Evolutionary conservation across 352 stramenopile genomes (phyloP).

Genomic region (Lagenidium giganteum): DNA sequence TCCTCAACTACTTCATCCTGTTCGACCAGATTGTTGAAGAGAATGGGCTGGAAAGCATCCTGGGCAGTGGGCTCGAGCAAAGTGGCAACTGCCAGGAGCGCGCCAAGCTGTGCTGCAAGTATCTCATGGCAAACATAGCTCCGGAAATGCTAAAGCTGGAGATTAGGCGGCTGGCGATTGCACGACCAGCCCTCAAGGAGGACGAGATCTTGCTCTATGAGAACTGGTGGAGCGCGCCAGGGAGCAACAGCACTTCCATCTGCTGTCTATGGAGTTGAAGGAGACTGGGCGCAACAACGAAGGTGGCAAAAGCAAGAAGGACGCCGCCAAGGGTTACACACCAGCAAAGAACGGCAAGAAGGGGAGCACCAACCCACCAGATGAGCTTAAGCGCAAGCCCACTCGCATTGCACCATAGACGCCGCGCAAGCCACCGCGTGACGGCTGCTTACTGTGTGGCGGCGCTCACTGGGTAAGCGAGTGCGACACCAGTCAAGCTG

Average conservation of each 20-base stretch:
- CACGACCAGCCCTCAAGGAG: conserved; percentile 3
- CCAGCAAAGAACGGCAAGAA: too few species aligned
- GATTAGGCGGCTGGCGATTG: conserved; percentile 7
- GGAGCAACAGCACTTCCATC: conserved; percentile 10
- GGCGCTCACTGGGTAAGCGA: conserved; percentile 13
- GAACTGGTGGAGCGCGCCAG: conserved; percentile 8
- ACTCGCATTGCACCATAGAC: too few species aligned
- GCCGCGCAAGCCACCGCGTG: conserved; percentile 4
- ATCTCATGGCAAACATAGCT: conserved; percentile 3
- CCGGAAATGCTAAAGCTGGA: conserved; percentile 11
- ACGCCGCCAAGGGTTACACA: too few species aligned
- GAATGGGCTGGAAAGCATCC: conserved; percentile 1
- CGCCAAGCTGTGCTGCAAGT: conserved; percentile 17
- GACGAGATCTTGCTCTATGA: conserved; percentile 8
- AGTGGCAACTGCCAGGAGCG: conserved; percentile 1
- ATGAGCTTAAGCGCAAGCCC: too few species aligned
- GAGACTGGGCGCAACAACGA: too few species aligned
- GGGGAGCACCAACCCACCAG: too few species aligned
- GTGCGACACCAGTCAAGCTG: conserved; percentile 4
- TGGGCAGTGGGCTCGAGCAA: neutral
- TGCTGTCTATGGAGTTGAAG: neutral
- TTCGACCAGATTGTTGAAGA: conserved; percentile 16
- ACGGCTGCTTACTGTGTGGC: conserved; percentile 13
- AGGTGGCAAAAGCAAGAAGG: too few species aligned
- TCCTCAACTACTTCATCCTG: conserved; percentile 13